phyloP scores from a whole-genome alignment of 148 eudicot species.

The Rhododendron mucronatum region DNA sequence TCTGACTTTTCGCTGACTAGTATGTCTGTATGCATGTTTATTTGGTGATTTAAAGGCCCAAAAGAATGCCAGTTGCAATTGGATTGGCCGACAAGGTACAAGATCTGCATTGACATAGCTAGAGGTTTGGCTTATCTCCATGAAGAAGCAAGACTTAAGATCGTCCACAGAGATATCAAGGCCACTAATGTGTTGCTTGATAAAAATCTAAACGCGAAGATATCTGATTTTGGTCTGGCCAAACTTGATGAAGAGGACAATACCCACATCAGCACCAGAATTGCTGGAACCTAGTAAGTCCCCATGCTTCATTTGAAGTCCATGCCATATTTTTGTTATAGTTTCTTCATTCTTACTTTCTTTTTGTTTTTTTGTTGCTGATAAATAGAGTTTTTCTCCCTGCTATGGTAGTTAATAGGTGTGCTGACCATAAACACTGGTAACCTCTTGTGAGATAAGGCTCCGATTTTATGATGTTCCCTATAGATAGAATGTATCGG shows the following conservation, averaged over 20 bases:
- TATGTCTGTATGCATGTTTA: neutral
- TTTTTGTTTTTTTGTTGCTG: neutral
- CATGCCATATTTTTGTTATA: too few species aligned
- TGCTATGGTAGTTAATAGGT: neutral
- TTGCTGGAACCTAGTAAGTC: constrained; percentile 45
- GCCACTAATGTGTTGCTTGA: constrained; percentile 34
- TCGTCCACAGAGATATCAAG: constrained; percentile 34
- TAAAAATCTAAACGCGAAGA: constrained; percentile 37
- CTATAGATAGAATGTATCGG: too few species aligned
- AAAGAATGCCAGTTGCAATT: constrained; percentile 25
- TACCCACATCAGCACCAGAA: constrained; percentile 45
- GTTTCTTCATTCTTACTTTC: neutral
- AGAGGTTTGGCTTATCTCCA: constrained; percentile 43
- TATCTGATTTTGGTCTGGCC: constrained; percentile 46
- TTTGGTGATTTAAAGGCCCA: constrained; percentile 18
- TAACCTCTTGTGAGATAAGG: neutral
- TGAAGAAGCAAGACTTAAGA: constrained; percentile 46
- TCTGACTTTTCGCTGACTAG: neutral
- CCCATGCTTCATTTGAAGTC: neutral
- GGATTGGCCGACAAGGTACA: constrained; percentile 34
- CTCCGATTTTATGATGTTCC: neutral
- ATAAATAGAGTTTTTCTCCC: neutral
- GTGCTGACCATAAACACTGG: neutral
- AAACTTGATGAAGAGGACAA: constrained; percentile 42
- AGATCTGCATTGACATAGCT: constrained; percentile 35